Evolutionary conservation across 768 basidiomycete species (phyloP).

Genomic region (Amanita muscaria): DNA sequence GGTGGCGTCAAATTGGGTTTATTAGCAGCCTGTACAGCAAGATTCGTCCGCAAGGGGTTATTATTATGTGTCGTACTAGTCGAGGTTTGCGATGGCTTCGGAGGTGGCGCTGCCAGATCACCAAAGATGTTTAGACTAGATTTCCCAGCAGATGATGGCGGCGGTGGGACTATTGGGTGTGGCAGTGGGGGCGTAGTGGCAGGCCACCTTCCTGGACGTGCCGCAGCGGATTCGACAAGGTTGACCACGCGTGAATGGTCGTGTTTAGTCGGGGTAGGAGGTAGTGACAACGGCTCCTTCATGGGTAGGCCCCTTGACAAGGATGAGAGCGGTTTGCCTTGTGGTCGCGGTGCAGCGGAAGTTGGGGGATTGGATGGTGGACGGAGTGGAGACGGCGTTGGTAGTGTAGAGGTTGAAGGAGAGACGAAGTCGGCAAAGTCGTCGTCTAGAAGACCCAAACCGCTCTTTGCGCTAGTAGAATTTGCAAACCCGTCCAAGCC

Average conservation of each 20-base stretch:
- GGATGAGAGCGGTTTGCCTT: not conserved
- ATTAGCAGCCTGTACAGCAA: too few species aligned
- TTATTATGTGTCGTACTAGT: too few species aligned
- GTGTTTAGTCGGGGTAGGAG: constrained; percentile 17
- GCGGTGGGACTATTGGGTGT: constrained; percentile 27
- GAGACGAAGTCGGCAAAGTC: constrained; percentile 41
- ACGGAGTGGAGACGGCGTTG: constrained; percentile 36
- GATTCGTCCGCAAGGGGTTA: too few species aligned
- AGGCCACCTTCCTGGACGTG: constrained; percentile 39
- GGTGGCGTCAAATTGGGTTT: not conserved
- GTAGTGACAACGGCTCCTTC: constrained; percentile 7
- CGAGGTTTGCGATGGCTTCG: too few species aligned
- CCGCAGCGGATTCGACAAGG: constrained; percentile 48
- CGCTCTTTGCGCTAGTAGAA: not conserved
- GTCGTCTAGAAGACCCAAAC: constrained; percentile 1
- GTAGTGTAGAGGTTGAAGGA: constrained; percentile 17
- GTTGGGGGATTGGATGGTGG: constrained; percentile 24
- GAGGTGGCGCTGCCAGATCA: not conserved
- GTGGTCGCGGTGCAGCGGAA: constrained; percentile 1
- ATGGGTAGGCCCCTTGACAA: not conserved
- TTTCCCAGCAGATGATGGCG: constrained; percentile 1
- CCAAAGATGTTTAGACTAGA: constrained; percentile 1
- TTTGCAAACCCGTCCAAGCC: not conserved
- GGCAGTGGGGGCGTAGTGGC: constrained; percentile 40
- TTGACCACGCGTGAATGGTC: constrained; percentile 51